Percentiles rank a stretch among this genome's conserved stretches.
phyloP scores from a whole-genome alignment of 164 flowering plant genomes.

The Annona squamosa region DNA sequence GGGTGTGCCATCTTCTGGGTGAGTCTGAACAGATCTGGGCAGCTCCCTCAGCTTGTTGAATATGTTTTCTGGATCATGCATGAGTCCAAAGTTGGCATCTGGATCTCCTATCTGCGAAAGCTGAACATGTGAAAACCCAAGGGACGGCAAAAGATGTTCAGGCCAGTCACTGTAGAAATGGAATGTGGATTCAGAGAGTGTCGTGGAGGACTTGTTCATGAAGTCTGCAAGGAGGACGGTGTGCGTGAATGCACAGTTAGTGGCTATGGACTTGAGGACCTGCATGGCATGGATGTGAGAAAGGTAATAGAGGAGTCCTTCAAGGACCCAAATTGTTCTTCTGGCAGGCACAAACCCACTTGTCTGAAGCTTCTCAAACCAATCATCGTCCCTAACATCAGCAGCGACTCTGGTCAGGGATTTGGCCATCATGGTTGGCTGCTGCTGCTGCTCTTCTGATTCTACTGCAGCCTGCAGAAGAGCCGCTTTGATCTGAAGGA shows the following conservation, averaged over 20 bases:
- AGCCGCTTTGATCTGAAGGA: slow-evolving; percentile 60
- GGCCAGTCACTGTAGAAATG: slow-evolving; percentile 93
- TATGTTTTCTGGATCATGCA: slow-evolving; percentile 68
- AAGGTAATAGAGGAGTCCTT: slow-evolving; percentile 79
- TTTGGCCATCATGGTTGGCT: slow-evolving; percentile 51
- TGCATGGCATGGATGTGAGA: slow-evolving; percentile 56
- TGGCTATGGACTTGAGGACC: slow-evolving; percentile 62
- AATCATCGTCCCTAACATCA: slow-evolving; percentile 56
- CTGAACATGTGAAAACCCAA: slow-evolving; percentile 68
- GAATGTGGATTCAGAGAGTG: slow-evolving; percentile 45
- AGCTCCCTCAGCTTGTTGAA: slow-evolving; percentile 74
- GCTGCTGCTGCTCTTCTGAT: slow-evolving; percentile 28
- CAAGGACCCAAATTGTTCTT: slow-evolving; percentile 81
- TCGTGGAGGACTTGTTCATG: slow-evolving; percentile 77
- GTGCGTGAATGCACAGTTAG: slow-evolving; percentile 38
- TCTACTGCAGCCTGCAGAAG: slow-evolving; percentile 53
- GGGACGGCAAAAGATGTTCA: slow-evolving; percentile 73
- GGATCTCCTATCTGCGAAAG: slow-evolving; percentile 92
- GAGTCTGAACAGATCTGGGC: slow-evolving; percentile 63
- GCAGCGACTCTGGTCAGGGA: slow-evolving; percentile 70
- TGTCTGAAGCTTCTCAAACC: slow-evolving; percentile 69
- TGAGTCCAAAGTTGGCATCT: slow-evolving; percentile 79
- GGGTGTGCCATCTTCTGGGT: slow-evolving; percentile 86
- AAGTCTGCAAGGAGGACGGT: slow-evolving; percentile 85
- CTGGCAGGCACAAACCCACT: slow-evolving; percentile 62